Evolutionary conservation across 2,329 filamentous ascomycete species (phyloP), one percentile per base, ranked within the genome.

Genomic region (Fusarium siculi): DNA sequence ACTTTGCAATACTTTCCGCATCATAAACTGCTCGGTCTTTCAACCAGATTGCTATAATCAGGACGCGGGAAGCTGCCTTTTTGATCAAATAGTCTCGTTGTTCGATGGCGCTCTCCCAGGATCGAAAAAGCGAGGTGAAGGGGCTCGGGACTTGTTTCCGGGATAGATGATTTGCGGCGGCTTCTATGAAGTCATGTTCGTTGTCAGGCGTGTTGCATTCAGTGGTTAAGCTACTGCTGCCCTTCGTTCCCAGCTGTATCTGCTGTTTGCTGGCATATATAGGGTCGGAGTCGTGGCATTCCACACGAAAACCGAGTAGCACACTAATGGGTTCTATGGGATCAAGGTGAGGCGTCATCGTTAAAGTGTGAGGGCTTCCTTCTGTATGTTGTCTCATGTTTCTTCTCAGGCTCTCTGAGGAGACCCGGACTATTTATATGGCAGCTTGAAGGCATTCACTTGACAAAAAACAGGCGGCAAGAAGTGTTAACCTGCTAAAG

Each of bases 301-400:
- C 60, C 6, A 44, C 43, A 7, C 37, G 32, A 21, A 65, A 66
- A 2, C 60, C 44, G 9, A 50, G 40, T 7, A 8, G 12, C 19
- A 23, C 43, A 1, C 39, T 32, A 8, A 15, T 12, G 11, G 21
- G 32, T 8, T 21, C 8, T 14, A 14, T 32, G 5, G 4, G 11
- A 16, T 46, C 2, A 5, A 30, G 25, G 3, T 0, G 34, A n/a
- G 2, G 7, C 25, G 4, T 6, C 16, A 11, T 25, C 2, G 14
- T n/a, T 23, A 21, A 25, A 7, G 28, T 46, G 10, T 19, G 39
- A 23, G 21, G n/a, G 32, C 16, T 36, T 52, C 30, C 49, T 52
- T 34, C 32, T 52, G 32, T 36, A 52, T 15, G n/a, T 25, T 36
- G 32, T 36, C 12, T 25, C 14, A 8, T 52, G n/a, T 52, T 34